Percentiles rank a stretch among this genome's conserved stretches.
Evolutionary conservation across 2,329 filamentous ascomycete genomes (phyloP).

Genomic region (Calycina marina): DNA sequence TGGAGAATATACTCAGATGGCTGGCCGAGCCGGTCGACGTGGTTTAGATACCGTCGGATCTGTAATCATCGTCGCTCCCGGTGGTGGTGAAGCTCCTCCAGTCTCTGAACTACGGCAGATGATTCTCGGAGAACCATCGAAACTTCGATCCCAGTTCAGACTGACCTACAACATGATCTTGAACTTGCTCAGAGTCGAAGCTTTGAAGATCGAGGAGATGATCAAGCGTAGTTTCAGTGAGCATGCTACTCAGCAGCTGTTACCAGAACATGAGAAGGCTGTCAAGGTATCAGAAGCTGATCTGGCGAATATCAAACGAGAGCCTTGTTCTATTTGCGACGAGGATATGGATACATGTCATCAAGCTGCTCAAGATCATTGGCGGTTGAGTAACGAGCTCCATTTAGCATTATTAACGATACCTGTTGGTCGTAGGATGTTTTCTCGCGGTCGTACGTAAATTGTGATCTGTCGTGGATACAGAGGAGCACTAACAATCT

Average conservation of each 20-base stretch:
- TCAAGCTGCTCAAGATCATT: slow-evolving; percentile 65
- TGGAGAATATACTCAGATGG: slow-evolving; percentile 98
- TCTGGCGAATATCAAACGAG: slow-evolving; percentile 76
- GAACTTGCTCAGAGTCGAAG: slow-evolving; percentile 86
- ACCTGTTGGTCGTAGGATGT: slow-evolving; percentile 70
- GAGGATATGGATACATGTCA: slow-evolving; percentile 68
- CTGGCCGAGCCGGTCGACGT: slow-evolving; percentile 81
- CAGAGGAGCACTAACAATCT: background rate
- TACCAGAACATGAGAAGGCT: slow-evolving; percentile 91
- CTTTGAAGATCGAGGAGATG: slow-evolving; percentile 98
- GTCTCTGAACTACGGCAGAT: slow-evolving; percentile 74
- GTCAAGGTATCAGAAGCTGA: slow-evolving; percentile 87
- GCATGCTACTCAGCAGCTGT: slow-evolving; percentile 84
- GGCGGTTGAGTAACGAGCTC: slow-evolving; percentile 64
- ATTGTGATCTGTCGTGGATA: background rate
- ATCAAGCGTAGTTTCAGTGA: slow-evolving; percentile 99
- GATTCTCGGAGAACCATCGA: slow-evolving; percentile 91
- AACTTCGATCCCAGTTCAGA: slow-evolving; percentile 88
- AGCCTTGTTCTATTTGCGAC: slow-evolving; percentile 72
- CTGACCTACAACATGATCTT: slow-evolving; percentile 99
- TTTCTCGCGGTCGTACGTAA: slow-evolving; percentile 48
- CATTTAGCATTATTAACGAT: slow-evolving; percentile 65
- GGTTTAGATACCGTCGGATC: slow-evolving; percentile 86
- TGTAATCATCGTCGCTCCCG: slow-evolving; percentile 78
- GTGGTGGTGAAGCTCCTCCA: slow-evolving; percentile 75